Evolutionary conservation across 139 green algal genomes (phyloP).

Genomic region (Volvox africanus): DNA sequence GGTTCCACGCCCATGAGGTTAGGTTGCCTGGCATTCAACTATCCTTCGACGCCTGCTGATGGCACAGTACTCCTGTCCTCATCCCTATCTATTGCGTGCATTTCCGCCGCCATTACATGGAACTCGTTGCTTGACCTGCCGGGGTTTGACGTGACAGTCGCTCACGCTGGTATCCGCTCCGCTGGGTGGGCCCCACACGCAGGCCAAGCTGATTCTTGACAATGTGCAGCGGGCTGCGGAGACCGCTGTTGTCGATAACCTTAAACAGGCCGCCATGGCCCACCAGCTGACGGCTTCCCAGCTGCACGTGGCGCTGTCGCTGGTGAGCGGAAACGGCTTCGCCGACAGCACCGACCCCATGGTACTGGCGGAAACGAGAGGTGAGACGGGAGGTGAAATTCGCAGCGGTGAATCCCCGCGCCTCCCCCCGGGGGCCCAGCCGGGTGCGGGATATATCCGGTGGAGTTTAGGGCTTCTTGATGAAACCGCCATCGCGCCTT

Average conservation of each 20-base stretch:
- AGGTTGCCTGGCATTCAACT: too few relatives aligned
- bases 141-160: too few relatives aligned
- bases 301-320: slow-evolving; percentile 38
- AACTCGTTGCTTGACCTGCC: too few relatives aligned
- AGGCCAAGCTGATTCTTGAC: slow-evolving; percentile 64
- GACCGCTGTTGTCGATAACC: slow-evolving; percentile 19
- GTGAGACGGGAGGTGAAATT: background rate
- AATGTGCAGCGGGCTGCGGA: slow-evolving; percentile 59
- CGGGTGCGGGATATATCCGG: too few relatives aligned
- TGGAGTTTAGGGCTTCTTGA: too few relatives aligned
- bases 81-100: too few relatives aligned
- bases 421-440: background rate
- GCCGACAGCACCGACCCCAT: slow-evolving; percentile 30
- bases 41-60: too few relatives aligned
- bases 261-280: background rate
- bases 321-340: background rate
- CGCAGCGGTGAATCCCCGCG: background rate
- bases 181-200: background rate
- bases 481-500: too few relatives aligned
- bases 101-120: too few relatives aligned
- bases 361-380: slow-evolving; percentile 20
- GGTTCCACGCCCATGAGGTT: too few relatives aligned
- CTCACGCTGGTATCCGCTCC: too few relatives aligned
- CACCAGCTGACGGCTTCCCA: slow-evolving; percentile 26
- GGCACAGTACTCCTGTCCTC: too few relatives aligned